Evolutionary conservation across 495 filamentous ascomycete species (phyloP), one percentile per base, ranked within the genome.

Genomic region (Bacidia gigantensis): DNA sequence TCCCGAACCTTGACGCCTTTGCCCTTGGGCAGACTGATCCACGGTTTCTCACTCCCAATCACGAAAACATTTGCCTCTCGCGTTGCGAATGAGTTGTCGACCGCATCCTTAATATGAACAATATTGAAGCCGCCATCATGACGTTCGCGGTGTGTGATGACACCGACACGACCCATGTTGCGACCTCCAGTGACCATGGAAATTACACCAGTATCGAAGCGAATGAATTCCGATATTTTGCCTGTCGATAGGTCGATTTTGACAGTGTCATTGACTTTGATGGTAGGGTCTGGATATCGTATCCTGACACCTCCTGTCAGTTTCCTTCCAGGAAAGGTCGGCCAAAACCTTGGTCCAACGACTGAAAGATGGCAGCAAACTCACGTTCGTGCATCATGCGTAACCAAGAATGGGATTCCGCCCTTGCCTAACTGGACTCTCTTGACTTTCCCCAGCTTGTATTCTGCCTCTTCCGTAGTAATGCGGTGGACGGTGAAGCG

Each of bases 401-500:
- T 97, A 85, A 97, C 92, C 86, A 96, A 95, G 87, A 94, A 97
- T 86, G 92, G 92, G 80, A 98, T 92, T 75, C 90, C 92, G 75
- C 92, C 93, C 72, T 86, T 87, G 79, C 92, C 93, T 64, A 98
- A 82, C 78, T 98, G 93, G 41, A 97, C 92, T 61, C 89, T 80
- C 86, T 95, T 96, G 77, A 97, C 93, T 79, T 97, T 98, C 74
- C 88, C 88, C 56, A 98, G 79, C 84, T 98, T 98, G 84, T 93
- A 98, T 77, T 84, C 80, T 60, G 92, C 89, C 85, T 98, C 92
- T 78, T 95, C 93, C 56, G 82, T 74, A 64, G 90, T 86, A 77
- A 97, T 95, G 66, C 92, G 87, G 84, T 98, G 92, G 64, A 98
- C 89, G 69, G 93, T 97, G 86, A 96, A 98, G 66, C 92, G 92